These are phyloP conservation scores for Boeremia lycopersici DNA, from an alignment of 2,329 filamentous ascomycete species.

Conservation along the genomic window DNA sequence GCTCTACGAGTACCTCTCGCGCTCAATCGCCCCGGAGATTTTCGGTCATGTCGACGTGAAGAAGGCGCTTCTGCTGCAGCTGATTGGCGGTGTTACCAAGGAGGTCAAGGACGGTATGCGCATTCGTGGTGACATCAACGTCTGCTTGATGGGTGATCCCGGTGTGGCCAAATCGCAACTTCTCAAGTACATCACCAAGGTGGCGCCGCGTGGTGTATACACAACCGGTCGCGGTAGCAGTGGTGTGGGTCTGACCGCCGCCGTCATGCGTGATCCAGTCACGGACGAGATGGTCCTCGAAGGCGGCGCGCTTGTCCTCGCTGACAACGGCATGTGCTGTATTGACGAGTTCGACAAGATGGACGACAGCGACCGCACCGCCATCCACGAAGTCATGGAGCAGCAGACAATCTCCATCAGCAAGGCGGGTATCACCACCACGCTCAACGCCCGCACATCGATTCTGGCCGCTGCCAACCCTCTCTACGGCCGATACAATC, in stretches of 20 bases:
- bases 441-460: slow-evolving; percentile 92
- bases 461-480: slow-evolving; percentile 97
- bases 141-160: slow-evolving; percentile 98
- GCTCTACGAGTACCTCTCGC: slow-evolving; percentile 92
- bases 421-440: slow-evolving; percentile 94
- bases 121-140: slow-evolving; percentile 98
- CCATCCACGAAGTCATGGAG: slow-evolving; percentile 88
- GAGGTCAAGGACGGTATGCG: slow-evolving; percentile 98
- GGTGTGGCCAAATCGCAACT: slow-evolving; percentile 99
- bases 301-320: slow-evolving; percentile 77
- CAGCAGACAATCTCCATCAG: slow-evolving; percentile 86
- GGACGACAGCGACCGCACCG: slow-evolving; percentile 81
- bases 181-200: slow-evolving; percentile 97
- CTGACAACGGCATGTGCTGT: slow-evolving; percentile 83
- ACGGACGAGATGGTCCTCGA: slow-evolving; percentile 86
- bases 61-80: slow-evolving; percentile 91
- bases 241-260: slow-evolving; percentile 81
- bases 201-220: slow-evolving; percentile 89
- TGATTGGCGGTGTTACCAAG: slow-evolving; percentile 96
- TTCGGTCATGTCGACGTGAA: slow-evolving; percentile 97
- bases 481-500: slow-evolving; percentile 97
- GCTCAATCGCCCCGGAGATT: slow-evolving; percentile 97
- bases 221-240: slow-evolving; percentile 81
- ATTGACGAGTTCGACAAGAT: slow-evolving; percentile 92
- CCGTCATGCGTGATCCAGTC: slow-evolving; percentile 82